phyloP scores from a whole-genome alignment of 768 basidiomycete genomes.

The Clitopilus passeckerianus region DNA sequence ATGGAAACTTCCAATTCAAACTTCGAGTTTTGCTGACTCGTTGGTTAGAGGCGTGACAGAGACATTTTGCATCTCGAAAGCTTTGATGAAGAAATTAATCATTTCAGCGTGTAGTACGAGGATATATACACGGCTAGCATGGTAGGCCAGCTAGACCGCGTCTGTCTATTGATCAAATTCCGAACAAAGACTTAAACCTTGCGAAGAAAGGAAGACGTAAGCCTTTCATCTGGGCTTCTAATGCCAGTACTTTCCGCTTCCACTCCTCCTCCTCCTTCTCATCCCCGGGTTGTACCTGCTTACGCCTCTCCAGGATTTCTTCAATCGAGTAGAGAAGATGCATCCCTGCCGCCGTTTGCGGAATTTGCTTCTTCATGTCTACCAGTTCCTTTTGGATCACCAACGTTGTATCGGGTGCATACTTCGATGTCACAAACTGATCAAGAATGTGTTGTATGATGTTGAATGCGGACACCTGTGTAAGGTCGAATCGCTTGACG shows the following conservation, averaged over 20 bases:
- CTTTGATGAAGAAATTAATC: no score
- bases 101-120: no score
- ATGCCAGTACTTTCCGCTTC: background rate
- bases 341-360: background rate
- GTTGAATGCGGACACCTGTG: constrained; percentile 8
- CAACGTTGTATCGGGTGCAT: no score
- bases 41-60: no score
- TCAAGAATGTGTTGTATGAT: constrained; percentile 23
- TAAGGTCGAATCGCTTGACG: constrained; percentile 7
- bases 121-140: no score
- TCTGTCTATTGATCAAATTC: background rate
- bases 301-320: constrained; percentile 1
- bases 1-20: no score
- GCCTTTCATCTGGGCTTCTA: background rate
- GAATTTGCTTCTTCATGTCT: background rate
- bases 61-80: no score
- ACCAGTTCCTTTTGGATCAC: constrained; percentile 2
- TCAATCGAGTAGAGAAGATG: background rate
- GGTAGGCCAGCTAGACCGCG: no score
- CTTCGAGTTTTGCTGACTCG: no score
- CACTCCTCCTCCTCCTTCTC: background rate
- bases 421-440: no score
- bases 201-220: background rate
- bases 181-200: background rate
- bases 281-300: background rate